Percentiles rank a stretch among this genome's conserved stretches.
phyloP scores from a whole-genome alignment of 345 rosid species.

The Rhodamnia argentea region DNA sequence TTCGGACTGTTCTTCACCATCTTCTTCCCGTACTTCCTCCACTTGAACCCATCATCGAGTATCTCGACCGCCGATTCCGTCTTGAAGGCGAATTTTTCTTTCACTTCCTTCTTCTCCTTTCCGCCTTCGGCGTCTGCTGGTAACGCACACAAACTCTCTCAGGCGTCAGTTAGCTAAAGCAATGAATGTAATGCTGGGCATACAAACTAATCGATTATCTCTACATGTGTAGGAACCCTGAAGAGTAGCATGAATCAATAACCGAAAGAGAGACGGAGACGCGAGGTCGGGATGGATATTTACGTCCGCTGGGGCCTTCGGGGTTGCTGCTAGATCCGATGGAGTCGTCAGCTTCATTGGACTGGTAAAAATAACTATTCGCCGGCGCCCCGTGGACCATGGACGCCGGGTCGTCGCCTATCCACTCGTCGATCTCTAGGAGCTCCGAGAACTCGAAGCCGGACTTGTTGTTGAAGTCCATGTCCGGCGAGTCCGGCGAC shows the following conservation, averaged over 20 bases:
- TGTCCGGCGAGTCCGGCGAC: slow-evolving; percentile 16
- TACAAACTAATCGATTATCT: neutral
- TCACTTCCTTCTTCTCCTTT: slow-evolving; percentile 27
- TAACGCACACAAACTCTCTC: neutral
- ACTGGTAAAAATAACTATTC: slow-evolving; percentile 10
- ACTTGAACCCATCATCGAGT: slow-evolving; percentile 81
- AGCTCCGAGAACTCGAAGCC: slow-evolving; percentile 47
- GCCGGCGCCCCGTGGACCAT: slow-evolving; percentile 5
- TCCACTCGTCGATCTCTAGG: slow-evolving; percentile 42
- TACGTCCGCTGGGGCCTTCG: slow-evolving; percentile 3
- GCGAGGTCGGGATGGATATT: neutral
- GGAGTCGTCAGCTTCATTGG: slow-evolving; percentile 11
- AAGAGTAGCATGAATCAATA: neutral
- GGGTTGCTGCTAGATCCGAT: slow-evolving; percentile 17
- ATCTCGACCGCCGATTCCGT: slow-evolving; percentile 73
- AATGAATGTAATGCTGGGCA: no score
- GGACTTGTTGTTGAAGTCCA: slow-evolving; percentile 17
- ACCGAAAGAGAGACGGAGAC: neutral
- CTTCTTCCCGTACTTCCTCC: slow-evolving; percentile 99
- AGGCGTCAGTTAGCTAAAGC: neutral
- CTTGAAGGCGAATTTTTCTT: slow-evolving; percentile 67
- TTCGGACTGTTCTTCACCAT: slow-evolving; percentile 90
- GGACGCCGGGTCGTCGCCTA: slow-evolving; percentile 22
- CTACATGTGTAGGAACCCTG: neutral
- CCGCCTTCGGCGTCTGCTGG: slow-evolving; percentile 9